Percentiles rank a stretch among this genome's conserved stretches.
These are phyloP conservation scores for Euphorbia celastroides DNA, from an alignment of 441 rosid species.

Conservation along the genomic window DNA sequence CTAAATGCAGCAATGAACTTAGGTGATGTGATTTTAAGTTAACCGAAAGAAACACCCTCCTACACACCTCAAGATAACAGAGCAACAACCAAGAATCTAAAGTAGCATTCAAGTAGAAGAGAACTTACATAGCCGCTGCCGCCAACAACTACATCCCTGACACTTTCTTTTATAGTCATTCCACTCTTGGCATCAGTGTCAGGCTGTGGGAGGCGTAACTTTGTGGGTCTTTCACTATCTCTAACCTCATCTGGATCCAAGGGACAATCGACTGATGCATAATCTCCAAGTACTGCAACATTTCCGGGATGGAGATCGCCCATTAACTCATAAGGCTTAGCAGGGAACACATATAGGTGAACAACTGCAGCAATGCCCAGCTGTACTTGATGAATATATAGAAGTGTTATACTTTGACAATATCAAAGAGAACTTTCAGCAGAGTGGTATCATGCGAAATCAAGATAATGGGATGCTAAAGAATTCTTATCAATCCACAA, in stretches of 20 bases:
- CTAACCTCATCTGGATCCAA: constrained; percentile 96
- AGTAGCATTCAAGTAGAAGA: constrained; percentile 6
- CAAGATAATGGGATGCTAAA: background rate
- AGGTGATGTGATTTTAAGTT: background rate
- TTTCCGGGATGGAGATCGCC: constrained; percentile 79
- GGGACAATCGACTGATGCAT: constrained; percentile 89
- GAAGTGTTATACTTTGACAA: constrained; percentile 31
- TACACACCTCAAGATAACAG: background rate
- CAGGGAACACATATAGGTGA: constrained; percentile 95
- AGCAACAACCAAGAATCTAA: background rate
- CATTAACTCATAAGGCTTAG: constrained; percentile 86
- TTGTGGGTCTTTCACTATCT: constrained; percentile 97
- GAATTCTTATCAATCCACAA: no score
- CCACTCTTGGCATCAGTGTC: constrained; percentile 64
- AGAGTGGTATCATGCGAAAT: constrained; percentile 7
- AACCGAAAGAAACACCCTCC: background rate
- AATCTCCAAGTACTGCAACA: constrained; percentile 94
- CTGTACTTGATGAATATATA: constrained; percentile 73
- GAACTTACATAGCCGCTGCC: constrained; percentile 91
- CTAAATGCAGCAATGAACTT: no score
- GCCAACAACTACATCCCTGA: constrained; percentile 87
- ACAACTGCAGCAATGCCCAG: constrained; percentile 98
- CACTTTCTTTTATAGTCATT: constrained; percentile 92
- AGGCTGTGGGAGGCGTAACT: constrained; percentile 88
- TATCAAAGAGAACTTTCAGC: constrained; percentile 11